Conservation (phyloP, 768 basidiomycete genomes). For the Podaxis sp. region DNA sequence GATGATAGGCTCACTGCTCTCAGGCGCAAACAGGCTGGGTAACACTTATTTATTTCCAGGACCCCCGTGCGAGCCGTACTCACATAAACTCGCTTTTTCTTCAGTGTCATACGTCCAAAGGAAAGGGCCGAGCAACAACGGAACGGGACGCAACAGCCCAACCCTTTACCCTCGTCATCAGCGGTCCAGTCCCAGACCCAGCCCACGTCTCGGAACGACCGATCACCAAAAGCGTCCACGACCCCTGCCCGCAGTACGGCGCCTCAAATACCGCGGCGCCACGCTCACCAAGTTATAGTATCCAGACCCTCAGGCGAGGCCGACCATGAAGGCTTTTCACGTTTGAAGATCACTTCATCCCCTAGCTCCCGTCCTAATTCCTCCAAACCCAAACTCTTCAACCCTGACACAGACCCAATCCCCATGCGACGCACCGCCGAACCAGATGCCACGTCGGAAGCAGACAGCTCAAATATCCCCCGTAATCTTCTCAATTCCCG, state of each 20-base stretch:
- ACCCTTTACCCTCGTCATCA: conserved; percentile 23
- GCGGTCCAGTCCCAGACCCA: conserved; percentile 17
- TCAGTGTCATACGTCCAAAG: conserved; percentile 40
- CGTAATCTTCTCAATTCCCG: conserved; percentile 27
- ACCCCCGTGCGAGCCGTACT: not conserved
- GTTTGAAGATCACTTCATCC: conserved; percentile 63
- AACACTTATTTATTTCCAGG: conserved; percentile 19
- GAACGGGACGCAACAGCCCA: conserved; percentile 15
- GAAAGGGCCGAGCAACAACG: conserved; percentile 38
- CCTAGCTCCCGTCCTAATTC: conserved; percentile 33
- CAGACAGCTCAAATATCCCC: conserved; percentile 45
- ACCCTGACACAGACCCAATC: conserved; percentile 67
- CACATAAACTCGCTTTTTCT: conserved; percentile 3
- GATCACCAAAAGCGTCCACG: conserved; percentile 24
- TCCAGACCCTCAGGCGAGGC: conserved; percentile 40
- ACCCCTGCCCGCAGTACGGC: conserved; percentile 22
- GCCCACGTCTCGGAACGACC: conserved; percentile 21
- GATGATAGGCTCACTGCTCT: conserved; percentile 62
- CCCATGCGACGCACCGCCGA: conserved; percentile 60
- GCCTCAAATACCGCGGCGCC: conserved; percentile 28
- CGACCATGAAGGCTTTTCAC: conserved; percentile 70
- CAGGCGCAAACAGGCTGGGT: conserved; percentile 62
- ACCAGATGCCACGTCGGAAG: conserved; percentile 61
- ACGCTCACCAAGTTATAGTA: conserved; percentile 30
- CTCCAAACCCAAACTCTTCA: conserved; percentile 52